phyloP scores from a whole-genome alignment of 192 early-diverging fungal genomes.

The Coemansia sp. region DNA sequence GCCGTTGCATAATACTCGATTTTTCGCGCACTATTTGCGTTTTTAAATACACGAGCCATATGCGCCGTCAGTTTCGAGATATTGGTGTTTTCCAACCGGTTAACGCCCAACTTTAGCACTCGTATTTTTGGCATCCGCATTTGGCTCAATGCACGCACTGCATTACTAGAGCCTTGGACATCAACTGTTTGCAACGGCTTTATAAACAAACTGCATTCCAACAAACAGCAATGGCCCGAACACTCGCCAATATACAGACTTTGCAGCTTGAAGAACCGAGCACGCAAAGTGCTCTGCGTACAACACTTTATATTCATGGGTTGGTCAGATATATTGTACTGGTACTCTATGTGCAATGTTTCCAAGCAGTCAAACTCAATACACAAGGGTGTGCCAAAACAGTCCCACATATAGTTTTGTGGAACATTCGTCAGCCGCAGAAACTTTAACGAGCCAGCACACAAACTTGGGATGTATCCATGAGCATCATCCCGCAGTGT shows the following conservation, averaged over 20 bases:
- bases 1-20: not conserved
- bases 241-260: not conserved
- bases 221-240: not conserved
- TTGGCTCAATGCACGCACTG: not conserved
- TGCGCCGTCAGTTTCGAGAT: not conserved
- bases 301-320: not conserved
- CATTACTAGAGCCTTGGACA: not conserved
- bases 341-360: not conserved
- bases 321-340: not conserved
- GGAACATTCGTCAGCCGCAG: not conserved
- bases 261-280: slow-evolving; percentile 1
- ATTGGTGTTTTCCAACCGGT: not conserved
- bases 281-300: not conserved
- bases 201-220: slow-evolving; percentile 1
- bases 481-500: not conserved
- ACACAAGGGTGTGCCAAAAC: not conserved
- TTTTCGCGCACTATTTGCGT: not conserved
- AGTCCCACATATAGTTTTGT: not conserved
- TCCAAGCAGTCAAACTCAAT: slow-evolving; percentile 2
- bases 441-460: slow-evolving; percentile 6
- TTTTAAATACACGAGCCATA: not conserved
- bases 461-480: not conserved
- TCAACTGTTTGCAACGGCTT: not conserved
- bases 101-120: not conserved
- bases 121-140: not conserved